These are phyloP conservation scores for Coelastrella sp. DNA, from an alignment of 139 green algal genomes.

Conservation along the genomic window DNA sequence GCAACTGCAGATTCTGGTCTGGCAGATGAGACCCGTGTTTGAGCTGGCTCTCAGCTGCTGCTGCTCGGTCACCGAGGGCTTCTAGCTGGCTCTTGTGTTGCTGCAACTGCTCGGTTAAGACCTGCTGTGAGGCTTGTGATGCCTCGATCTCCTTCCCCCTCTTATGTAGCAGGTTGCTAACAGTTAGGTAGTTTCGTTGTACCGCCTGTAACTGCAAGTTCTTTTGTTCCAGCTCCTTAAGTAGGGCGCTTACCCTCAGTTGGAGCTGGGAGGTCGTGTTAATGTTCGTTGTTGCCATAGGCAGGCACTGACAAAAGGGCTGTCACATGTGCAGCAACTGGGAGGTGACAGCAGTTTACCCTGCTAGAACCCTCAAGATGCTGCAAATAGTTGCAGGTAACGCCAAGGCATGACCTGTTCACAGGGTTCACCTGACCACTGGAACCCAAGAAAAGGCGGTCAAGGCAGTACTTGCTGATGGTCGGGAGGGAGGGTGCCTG, in stretches of 20 bases:
- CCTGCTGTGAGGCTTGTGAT: background rate
- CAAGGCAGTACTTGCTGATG: too few relatives aligned
- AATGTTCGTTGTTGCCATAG: background rate
- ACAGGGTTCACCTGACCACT: too few relatives aligned
- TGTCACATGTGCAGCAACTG: too few relatives aligned
- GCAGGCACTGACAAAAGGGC: background rate
- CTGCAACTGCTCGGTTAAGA: background rate
- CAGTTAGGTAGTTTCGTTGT: constrained; percentile 14
- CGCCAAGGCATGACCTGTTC: too few relatives aligned
- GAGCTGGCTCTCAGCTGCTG: background rate
- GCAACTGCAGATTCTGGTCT: constrained; percentile 16
- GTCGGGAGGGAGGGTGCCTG: too few relatives aligned
- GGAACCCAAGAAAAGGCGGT: too few relatives aligned
- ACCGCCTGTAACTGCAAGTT: constrained; percentile 1
- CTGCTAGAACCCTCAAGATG: too few relatives aligned
- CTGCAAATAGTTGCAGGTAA: too few relatives aligned
- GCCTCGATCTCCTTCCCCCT: background rate
- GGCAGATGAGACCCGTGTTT: background rate
- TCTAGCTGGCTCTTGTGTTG: constrained; percentile 4
- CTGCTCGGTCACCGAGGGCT: background rate
- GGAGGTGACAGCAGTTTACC: too few relatives aligned
- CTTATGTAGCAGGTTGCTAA: constrained; percentile 7
- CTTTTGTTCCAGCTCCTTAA: constrained; percentile 1
- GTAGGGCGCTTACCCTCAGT: background rate
- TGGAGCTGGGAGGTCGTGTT: background rate